phyloP scores from a whole-genome alignment of 345 rosid genomes.

The Aquilaria yunnanensis region DNA sequence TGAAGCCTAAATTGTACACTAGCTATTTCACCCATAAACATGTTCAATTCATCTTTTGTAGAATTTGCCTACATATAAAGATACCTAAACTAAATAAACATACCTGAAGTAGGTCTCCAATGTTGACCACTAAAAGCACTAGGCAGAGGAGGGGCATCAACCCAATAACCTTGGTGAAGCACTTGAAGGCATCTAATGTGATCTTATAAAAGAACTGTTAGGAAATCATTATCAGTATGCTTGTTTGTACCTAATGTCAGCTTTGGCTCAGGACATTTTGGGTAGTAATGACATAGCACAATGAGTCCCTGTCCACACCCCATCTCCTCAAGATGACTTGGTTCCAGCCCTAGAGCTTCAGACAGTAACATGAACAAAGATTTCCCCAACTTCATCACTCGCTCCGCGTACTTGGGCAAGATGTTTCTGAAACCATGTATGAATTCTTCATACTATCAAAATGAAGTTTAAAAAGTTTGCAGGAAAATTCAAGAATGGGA shows the following conservation, averaged over 20 bases:
- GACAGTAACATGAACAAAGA: conserved; percentile 5
- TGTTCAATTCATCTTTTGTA: no score
- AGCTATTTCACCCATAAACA: no score
- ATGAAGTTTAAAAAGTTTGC: neutral
- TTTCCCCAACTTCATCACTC: neutral
- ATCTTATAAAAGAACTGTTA: conserved; percentile 9
- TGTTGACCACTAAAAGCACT: conserved; percentile 6
- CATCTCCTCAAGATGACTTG: conserved; percentile 1
- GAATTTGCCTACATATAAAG: no score
- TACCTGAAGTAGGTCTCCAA: conserved; percentile 12
- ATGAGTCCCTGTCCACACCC: conserved; percentile 3
- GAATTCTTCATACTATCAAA: no score
- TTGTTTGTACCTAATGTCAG: neutral
- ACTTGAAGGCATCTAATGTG: conserved; percentile 11
- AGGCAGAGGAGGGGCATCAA: neutral
- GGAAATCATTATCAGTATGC: conserved; percentile 2
- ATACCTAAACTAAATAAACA: neutral
- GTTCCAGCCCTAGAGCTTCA: conserved; percentile 11
- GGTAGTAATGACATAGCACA: conserved; percentile 7
- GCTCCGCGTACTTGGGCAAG: neutral
- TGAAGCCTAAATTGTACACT: no score
- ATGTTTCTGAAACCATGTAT: neutral
- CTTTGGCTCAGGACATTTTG: conserved; percentile 12
- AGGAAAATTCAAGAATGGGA: neutral
- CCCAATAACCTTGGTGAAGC: conserved; percentile 5